Evolutionary conservation across 148 eudicot species (phyloP).

Genomic region (Rhododendron molle): DNA sequence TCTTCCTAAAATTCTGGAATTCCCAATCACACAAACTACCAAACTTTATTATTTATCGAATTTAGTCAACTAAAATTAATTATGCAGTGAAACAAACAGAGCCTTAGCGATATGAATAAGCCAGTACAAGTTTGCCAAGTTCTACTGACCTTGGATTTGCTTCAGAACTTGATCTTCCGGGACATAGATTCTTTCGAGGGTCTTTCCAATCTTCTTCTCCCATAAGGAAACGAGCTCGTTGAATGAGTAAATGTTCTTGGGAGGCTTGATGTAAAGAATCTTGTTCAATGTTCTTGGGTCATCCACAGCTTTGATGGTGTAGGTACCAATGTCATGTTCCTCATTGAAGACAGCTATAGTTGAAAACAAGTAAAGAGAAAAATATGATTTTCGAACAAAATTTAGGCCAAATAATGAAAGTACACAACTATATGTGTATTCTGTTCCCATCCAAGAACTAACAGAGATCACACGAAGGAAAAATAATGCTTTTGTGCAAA

Average conservation of each 20-base stretch:
- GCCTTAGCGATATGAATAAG: background rate
- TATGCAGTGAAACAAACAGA: background rate
- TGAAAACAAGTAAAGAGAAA: background rate
- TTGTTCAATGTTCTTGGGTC: conserved; percentile 56
- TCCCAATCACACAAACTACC: background rate
- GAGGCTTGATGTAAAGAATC: conserved; percentile 35
- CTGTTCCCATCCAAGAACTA: background rate
- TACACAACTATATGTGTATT: background rate
- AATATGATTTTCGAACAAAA: background rate
- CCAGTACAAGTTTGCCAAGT: background rate
- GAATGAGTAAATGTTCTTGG: conserved; percentile 29
- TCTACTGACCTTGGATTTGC: conserved; percentile 32
- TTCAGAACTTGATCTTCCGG: conserved; percentile 38
- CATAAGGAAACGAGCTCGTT: conserved; percentile 46
- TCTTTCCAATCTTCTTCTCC: conserved; percentile 53
- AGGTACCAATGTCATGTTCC: conserved; percentile 46
- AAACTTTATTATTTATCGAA: background rate
- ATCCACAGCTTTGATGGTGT: conserved; percentile 50
- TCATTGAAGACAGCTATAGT: conserved; percentile 34
- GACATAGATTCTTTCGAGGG: conserved; percentile 32
- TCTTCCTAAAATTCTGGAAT: background rate
- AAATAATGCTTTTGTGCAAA: background rate
- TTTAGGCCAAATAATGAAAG: background rate
- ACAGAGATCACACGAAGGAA: background rate
- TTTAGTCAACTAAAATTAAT: background rate